Evolutionary conservation across 208 protist genomes (phyloP), one percentile per base, ranked within the genome.

Genomic region (Borovskyia barvae): DNA sequence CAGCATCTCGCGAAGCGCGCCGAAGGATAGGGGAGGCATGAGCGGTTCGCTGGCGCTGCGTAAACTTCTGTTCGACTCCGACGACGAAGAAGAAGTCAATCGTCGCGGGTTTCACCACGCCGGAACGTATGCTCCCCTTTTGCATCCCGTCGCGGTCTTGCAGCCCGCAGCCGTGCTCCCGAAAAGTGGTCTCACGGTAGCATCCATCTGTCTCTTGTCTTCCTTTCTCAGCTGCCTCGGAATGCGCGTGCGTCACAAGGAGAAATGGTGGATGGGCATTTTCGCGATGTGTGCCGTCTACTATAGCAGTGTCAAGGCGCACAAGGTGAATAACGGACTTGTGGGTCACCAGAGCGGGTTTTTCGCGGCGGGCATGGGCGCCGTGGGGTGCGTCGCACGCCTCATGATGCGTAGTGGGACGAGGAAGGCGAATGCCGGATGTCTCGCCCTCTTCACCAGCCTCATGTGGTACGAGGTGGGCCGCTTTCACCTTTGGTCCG

Each of bases 401-500:
- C 61, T 92, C 24, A 58, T 87, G 35, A 56, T 84, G 15, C 72
- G 53, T 37, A 80, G 68, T 11, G 84, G 84, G 5, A 65, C 51
- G 5, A n/a, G 26, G 2, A 56, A 47, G 26, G 39, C 12, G 7
- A 91, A 91, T 41, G 28, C 46, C 11, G 29, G 55, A 15, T 43
- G 80, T 9, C 42, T 87, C 29, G 51, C 42, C n/a, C 35, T 88
- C 25, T 90, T 85, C 66, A 17, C 46, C 19, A 22, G 37, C 17
- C 66, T 94, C 15, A 77, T 90, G 69, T 94, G 87, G 87, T 94
- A 94, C 52, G 87, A 94, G 43, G 58, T 92, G 4, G 87, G 87
- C 3, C 73, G 87, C 42, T 92, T 80, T 41, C 87, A 94, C 47
- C 46, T 92, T 2, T 94, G 87, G 87, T 46, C 75, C 5, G 87